Conservation (phyloP, 495 filamentous ascomycete species). For the Lasiosphaeria miniovina region DNA sequence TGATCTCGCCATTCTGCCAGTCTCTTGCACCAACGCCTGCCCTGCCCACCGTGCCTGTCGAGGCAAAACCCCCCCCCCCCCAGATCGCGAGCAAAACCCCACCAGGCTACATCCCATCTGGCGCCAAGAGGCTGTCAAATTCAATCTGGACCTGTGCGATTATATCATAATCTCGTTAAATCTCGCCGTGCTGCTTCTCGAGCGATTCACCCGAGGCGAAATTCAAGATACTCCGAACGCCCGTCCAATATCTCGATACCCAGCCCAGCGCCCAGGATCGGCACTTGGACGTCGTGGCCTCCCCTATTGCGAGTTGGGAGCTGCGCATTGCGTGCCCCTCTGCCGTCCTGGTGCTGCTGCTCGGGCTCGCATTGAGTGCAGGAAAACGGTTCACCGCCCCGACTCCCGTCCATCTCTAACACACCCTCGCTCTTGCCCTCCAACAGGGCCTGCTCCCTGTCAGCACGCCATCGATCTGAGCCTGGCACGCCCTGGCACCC, state of each 20-base stretch:
- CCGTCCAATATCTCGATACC: conserved; percentile 3
- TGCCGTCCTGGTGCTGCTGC: conserved; percentile 13
- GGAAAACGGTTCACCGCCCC: conserved; percentile 20
- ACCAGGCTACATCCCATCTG: too few species aligned
- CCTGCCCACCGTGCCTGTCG: neutral
- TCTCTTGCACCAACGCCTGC: neutral
- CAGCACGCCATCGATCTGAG: conserved; percentile 36
- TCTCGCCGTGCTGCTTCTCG: neutral
- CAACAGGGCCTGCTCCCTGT: conserved; percentile 13
- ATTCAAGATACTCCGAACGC: neutral
- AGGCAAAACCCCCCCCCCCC: neutral
- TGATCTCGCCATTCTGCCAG: conserved; percentile 34
- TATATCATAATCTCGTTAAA: neutral
- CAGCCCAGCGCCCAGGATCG: conserved; percentile 5
- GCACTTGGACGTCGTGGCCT: neutral
- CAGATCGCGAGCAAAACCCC: too few species aligned
- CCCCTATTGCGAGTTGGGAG: conserved; percentile 23
- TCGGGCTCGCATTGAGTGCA: conserved; percentile 5
- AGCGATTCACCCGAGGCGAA: too few species aligned
- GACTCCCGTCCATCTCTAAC: conserved; percentile 16
- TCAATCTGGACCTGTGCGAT: too few species aligned
- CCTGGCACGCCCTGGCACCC: conserved; percentile 20
- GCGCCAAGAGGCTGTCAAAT: too few species aligned
- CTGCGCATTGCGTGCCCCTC: conserved; percentile 30
- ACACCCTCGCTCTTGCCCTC: conserved; percentile 9